Percentiles rank a stretch among this genome's conserved stretches.
These are phyloP conservation scores for Ogataea angusta DNA, from an alignment of 805 yeast species.

Conservation along the genomic window DNA sequence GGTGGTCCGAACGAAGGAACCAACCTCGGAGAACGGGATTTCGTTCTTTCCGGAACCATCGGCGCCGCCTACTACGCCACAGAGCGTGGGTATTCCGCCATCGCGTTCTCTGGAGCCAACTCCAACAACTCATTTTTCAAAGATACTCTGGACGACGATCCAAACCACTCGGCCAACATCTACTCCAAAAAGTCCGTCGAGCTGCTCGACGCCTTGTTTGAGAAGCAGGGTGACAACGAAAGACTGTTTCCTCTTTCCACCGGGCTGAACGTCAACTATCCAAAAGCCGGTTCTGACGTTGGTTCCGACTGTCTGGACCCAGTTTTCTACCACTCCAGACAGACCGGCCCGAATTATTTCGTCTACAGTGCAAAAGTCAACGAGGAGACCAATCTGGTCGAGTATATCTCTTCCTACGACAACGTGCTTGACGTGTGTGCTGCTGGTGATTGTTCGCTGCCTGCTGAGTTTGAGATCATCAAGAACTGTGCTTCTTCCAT, in stretches of 20 bases:
- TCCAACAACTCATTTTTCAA: conserved; percentile 49
- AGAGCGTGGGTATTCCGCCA: conserved; percentile 47
- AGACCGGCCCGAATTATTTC: conserved; percentile 39
- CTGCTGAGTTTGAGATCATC: conserved; percentile 38
- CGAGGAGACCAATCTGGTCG: conserved; percentile 35
- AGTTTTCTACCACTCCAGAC: conserved; percentile 41
- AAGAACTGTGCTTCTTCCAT: conserved; percentile 40
- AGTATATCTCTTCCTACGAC: conserved; percentile 15
- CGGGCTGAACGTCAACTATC: conserved; percentile 49
- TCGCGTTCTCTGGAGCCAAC: conserved; percentile 52
- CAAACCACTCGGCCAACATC: conserved; percentile 41
- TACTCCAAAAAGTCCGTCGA: conserved; percentile 40
- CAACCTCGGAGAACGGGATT: conserved; percentile 42
- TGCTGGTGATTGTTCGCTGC: conserved; percentile 45
- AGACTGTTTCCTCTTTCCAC: conserved; percentile 42
- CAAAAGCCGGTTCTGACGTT: conserved; percentile 42
- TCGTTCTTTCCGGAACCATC: conserved; percentile 48
- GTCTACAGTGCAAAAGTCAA: conserved; percentile 37
- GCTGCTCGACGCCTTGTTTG: conserved; percentile 39
- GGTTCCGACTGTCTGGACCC: conserved; percentile 40
- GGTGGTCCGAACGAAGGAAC: conserved; percentile 54
- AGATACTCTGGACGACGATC: conserved; percentile 42
- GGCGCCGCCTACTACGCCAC: conserved; percentile 48
- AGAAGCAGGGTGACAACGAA: conserved; percentile 37
- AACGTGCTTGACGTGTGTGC: conserved; percentile 25